Evolutionary conservation across 164 flowering plant genomes (phyloP).

Genomic region (Tinospora cordifolia): DNA sequence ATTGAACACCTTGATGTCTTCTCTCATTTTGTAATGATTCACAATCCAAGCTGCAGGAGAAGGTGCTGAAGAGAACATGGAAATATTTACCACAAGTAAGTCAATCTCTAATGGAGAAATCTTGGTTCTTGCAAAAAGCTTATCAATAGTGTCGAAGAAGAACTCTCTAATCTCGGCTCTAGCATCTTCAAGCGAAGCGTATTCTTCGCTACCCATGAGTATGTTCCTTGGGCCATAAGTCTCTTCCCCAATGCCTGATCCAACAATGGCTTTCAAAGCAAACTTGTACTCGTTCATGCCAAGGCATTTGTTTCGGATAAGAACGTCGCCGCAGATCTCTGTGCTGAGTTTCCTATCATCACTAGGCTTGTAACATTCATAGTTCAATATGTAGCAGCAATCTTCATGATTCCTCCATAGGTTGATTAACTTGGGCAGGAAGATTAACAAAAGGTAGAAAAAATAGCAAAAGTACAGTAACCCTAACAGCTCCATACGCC

Average conservation of each 20-base stretch:
- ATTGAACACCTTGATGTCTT: conserved; percentile 37
- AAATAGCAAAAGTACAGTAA: background rate
- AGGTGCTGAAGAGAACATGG: conserved; percentile 42
- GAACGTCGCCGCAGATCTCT: conserved; percentile 26
- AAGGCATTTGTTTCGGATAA: conserved; percentile 36
- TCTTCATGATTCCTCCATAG: conserved; percentile 15
- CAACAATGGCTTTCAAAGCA: conserved; percentile 37
- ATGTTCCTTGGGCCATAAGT: conserved; percentile 42
- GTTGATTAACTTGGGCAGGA: conserved; percentile 11
- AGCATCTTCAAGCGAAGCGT: conserved; percentile 22
- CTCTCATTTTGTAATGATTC: conserved; percentile 51
- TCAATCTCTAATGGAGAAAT: conserved; percentile 46
- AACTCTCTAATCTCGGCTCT: conserved; percentile 44
- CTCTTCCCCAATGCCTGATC: conserved; percentile 51
- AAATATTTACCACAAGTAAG: conserved; percentile 51
- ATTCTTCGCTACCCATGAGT: conserved; percentile 27
- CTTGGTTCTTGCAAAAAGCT: conserved; percentile 32
- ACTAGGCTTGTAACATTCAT: conserved; percentile 44
- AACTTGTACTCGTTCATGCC: conserved; percentile 39
- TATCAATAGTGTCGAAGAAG: conserved; percentile 36
- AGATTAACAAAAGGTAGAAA: conserved; percentile 7
- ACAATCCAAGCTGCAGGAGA: conserved; percentile 43
- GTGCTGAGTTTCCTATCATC: conserved; percentile 36
- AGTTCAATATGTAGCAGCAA: conserved; percentile 37
- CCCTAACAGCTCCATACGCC: too few species aligned